A percentile compares a stretch with the other conserved stretches of the same genome.
phyloP scores from a whole-genome alignment of 2,329 filamentous ascomycete species.

The Aspergillus neoniger region DNA sequence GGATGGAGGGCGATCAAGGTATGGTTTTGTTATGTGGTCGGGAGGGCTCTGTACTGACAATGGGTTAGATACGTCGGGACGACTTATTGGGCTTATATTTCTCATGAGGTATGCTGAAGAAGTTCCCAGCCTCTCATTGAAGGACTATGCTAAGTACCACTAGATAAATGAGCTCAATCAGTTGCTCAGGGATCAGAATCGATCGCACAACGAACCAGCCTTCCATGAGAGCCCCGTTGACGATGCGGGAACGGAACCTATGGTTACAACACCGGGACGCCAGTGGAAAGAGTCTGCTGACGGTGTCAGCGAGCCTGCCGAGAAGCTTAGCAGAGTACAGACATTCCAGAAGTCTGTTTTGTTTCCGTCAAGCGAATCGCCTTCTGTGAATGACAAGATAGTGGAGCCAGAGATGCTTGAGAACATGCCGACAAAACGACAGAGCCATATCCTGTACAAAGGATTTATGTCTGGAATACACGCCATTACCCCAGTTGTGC shows the following conservation, averaged over 20 bases:
- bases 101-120: conserved; percentile 38
- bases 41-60: not conserved
- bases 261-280: conserved; percentile 14
- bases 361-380: conserved; percentile 40
- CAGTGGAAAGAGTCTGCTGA: conserved; percentile 26
- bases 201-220: conserved; percentile 33
- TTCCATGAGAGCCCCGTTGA: conserved; percentile 26
- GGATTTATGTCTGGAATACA: conserved; percentile 51
- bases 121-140: not conserved
- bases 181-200: conserved; percentile 44
- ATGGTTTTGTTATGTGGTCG: conserved; percentile 28
- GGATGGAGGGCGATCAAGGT: conserved; percentile 46
- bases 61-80: conserved; percentile 46
- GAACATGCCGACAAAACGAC: conserved; percentile 45
- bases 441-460: conserved; percentile 51
- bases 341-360: conserved; percentile 42
- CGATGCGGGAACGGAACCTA: conserved; percentile 23
- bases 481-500: conserved; percentile 48
- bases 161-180: conserved; percentile 50
- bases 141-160: conserved; percentile 13
- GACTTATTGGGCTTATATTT: conserved; percentile 50
- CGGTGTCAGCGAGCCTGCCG: conserved; percentile 12
- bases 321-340: conserved; percentile 25
- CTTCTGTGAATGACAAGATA: conserved; percentile 32
- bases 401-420: conserved; percentile 46